Evolutionary conservation across 2,329 filamentous ascomycete species (phyloP), one percentile per base, ranked within the genome.

Genomic region (Magnaporthiopsis poae): DNA sequence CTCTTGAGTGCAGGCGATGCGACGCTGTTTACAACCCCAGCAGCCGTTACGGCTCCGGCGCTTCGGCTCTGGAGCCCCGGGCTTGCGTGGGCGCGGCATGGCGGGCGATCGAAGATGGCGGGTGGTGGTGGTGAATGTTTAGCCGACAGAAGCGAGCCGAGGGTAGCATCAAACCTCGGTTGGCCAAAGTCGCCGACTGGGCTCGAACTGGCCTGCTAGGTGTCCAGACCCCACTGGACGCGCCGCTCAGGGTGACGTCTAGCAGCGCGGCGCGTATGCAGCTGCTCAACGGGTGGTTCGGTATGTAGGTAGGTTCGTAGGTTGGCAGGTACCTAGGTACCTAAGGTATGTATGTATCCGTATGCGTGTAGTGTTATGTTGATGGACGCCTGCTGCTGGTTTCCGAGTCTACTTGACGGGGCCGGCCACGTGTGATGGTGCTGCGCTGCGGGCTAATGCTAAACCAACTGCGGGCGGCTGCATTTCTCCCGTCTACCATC

Each of bases 1-100:
- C 46, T 56, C 46, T 11, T 56, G 46, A 56, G 46, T 56, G 46
- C 46, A 56, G 46, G 46, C 46, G 9, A 56, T 56, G n/a, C 62
- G 62, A n/a, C 15, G 27, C 35, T 29, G 25, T 79, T 93, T 93
- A 79, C 90, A 93, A 21, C 31, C 80, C 79, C 79, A 80, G 71
- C 79, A 80, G 70, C 79, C 79, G 73, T 79, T 80, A 67, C 79
- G 76, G 73, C 79, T 80, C 69, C 79, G 73, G 70, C 77, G 73
- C 73, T 80, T 80, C 63, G 78, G 79, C 73, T 80, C 78, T 67
- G 76, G 75, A 66, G 77, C 76, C 68, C 77, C 78, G 68, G 77
- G 75, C 70, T 75, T 78, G 74, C 78, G 79, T 64, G 76, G 77
- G 64, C 78, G 78, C 69, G 79, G 78, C 79, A 80, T 80, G 65